Evolutionary conservation across 345 rosid species (phyloP), one percentile per base, ranked within the genome.

Genomic region (Salix suchowensis): DNA sequence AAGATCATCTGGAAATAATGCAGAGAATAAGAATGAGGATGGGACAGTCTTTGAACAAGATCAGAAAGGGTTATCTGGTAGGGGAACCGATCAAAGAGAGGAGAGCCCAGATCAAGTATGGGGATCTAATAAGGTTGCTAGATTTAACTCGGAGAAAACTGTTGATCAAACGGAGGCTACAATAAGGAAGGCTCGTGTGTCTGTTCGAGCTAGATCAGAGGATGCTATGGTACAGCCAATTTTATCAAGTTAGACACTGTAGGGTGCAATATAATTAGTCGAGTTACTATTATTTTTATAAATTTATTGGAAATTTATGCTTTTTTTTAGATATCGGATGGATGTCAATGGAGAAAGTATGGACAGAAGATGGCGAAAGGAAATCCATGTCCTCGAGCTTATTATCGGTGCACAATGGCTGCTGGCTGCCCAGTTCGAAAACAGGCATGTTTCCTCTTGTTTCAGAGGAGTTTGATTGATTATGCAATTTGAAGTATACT

Each of bases 311-410:
- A 19, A 23, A 24, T 66, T 71, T 44, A 21, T 24, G 1, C 5
- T 24, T 66, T 72, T 66, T 18, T 67, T 71, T 30, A 87, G 96
- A 89, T 91, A 36, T 85, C 86, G 14, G 96, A 91, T 81, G 93
- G 96, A 60, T 91, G 96, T 44, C 96, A 91, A 76, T 91, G 96
- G 96, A 74, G 93, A 70, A 89, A 91, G 72, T 91, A 89, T 71
- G 96, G 96, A 13, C 96, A 91, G 82, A 91, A 91, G 76, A 88
- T 88, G 91, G 96, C 93, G 0, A 91, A 91, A 65, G 96, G 93
- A 77, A 91, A 91, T 78, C 93, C 96, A 2, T 89, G 91, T 74
- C 96, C 96, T 67, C 89, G 96, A 65, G 96, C 96, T 36, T 91
- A 91, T 55, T 88, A 91, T 55, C 83, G 96, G 50, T 91, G 96